Evolutionary conservation across 306 rosid genomes (phyloP).

Genomic region (Arachis hypogaea): DNA sequence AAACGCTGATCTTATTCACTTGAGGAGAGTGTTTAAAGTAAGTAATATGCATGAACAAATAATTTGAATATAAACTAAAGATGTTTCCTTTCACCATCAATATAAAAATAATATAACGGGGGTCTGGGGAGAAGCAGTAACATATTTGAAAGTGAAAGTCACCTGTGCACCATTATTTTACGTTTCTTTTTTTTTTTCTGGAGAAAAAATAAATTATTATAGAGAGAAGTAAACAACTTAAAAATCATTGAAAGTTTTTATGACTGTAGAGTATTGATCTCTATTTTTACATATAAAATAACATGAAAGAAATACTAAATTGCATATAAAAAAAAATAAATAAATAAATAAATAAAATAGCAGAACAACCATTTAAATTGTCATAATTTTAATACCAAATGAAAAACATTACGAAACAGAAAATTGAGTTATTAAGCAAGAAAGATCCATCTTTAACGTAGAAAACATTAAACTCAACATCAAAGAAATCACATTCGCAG

Average conservation of each 20-base stretch:
- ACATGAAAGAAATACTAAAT: neutral
- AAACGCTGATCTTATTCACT: conserved; percentile 31
- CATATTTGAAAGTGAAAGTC: conserved; percentile 13
- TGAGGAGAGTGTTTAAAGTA: conserved; percentile 1
- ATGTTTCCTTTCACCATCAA: conserved; percentile 13
- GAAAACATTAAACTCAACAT: conserved; percentile 28
- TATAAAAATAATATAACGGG: neutral
- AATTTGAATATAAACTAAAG: conserved; percentile 8
- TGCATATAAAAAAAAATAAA: neutral
- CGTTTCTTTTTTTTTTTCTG: conserved; percentile 1
- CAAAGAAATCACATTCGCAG: conserved; percentile 19
- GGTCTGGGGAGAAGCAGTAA: conserved; percentile 9
- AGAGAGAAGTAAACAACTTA: conserved; percentile 30
- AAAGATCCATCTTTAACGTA: conserved; percentile 28
- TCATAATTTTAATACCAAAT: conserved; percentile 13
- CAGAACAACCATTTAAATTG: conserved; percentile 11
- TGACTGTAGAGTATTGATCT: conserved; percentile 12
- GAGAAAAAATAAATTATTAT: neutral
- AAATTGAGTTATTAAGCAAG: conserved; percentile 29
- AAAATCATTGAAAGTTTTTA: neutral
- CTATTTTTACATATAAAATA: conserved; percentile 21
- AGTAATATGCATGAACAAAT: conserved; percentile 21
- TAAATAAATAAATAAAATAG: neutral
- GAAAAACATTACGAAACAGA: conserved; percentile 8
- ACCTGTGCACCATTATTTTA: conserved; percentile 23